These are phyloP conservation scores for Thermoascus crustaceus DNA, from an alignment of 2,329 filamentous ascomycete species.

Conservation along the genomic window DNA sequence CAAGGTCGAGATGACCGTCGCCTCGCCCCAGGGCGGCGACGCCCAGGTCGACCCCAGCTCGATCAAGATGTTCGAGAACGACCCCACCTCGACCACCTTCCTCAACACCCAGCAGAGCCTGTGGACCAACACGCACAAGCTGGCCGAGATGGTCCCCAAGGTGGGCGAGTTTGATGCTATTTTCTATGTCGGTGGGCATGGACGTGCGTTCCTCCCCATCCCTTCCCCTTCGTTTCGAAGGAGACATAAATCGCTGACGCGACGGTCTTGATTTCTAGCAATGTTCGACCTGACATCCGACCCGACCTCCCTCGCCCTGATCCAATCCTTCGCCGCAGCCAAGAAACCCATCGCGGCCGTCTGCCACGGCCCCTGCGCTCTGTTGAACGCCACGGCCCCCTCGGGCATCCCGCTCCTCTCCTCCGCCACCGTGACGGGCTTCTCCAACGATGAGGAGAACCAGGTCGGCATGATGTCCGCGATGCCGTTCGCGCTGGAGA, in stretches of 20 bases:
- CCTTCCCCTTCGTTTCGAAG: neutral
- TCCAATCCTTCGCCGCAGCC: conserved; percentile 40
- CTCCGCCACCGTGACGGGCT: conserved; percentile 38
- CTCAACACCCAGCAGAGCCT: conserved; percentile 47
- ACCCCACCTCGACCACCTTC: conserved; percentile 48
- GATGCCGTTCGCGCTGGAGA: conserved; percentile 42
- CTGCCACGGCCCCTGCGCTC: conserved; percentile 41
- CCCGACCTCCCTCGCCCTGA: conserved; percentile 35
- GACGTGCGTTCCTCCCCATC: conserved; percentile 44
- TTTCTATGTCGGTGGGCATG: conserved; percentile 53
- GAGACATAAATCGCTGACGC: neutral
- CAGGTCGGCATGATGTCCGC: conserved; percentile 29
- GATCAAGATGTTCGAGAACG: conserved; percentile 47
- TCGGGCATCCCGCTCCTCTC: conserved; percentile 36
- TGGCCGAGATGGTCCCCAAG: conserved; percentile 49
- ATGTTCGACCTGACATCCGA: conserved; percentile 45
- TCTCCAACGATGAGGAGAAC: conserved; percentile 43
- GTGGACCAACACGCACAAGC: conserved; percentile 56
- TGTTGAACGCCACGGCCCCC: conserved; percentile 37
- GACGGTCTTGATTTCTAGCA: too few relatives aligned
- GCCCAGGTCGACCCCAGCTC: conserved; percentile 55
- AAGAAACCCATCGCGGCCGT: conserved; percentile 44
- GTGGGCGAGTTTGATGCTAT: conserved; percentile 56
- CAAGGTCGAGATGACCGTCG: conserved; percentile 48
- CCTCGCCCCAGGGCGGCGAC: conserved; percentile 55